A percentile compares a stretch with the other conserved stretches of the same genome.
These are phyloP conservation scores for Trypanosoma conorhini DNA, from an alignment of 208 protist species.

Conservation along the genomic window DNA sequence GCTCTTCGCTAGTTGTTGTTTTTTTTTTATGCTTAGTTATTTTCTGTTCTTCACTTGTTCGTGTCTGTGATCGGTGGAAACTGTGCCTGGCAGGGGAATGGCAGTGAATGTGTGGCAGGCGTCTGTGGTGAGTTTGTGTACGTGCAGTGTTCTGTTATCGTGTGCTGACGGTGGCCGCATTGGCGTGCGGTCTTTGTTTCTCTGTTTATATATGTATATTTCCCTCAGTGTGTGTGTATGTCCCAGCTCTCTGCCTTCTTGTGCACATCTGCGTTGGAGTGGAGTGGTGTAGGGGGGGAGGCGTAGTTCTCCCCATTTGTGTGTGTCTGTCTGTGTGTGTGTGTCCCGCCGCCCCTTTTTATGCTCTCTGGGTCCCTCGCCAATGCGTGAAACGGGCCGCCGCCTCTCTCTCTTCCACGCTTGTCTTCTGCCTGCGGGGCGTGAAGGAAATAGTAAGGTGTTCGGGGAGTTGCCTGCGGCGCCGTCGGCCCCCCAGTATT, in stretches of 20 bases:
- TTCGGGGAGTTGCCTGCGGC: neutral
- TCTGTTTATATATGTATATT: too few relatives aligned
- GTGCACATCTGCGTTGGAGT: neutral
- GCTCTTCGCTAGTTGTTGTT: neutral
- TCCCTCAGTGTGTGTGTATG: neutral
- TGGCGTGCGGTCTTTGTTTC: neutral
- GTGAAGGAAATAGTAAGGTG: neutral
- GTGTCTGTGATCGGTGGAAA: too few relatives aligned
- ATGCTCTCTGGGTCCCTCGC: too few relatives aligned
- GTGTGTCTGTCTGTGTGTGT: constrained; percentile 12
- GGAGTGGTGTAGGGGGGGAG: neutral
- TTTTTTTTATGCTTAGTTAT: constrained; percentile 13
- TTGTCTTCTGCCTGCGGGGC: neutral
- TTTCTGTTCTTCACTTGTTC: constrained; percentile 15
- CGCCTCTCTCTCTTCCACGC: constrained; percentile 9
- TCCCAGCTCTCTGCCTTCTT: neutral
- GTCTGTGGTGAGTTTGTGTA: too few relatives aligned
- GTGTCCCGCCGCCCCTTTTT: constrained; percentile 14
- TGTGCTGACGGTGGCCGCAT: too few relatives aligned
- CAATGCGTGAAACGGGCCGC: too few relatives aligned
- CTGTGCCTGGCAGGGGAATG: too few relatives aligned
- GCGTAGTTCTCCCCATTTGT: neutral
- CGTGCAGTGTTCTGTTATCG: too few relatives aligned
- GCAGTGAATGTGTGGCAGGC: too few relatives aligned
- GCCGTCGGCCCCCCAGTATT: neutral